phyloP scores from a whole-genome alignment of 2,329 filamentous ascomycete genomes.

The Endothia cerciana region DNA sequence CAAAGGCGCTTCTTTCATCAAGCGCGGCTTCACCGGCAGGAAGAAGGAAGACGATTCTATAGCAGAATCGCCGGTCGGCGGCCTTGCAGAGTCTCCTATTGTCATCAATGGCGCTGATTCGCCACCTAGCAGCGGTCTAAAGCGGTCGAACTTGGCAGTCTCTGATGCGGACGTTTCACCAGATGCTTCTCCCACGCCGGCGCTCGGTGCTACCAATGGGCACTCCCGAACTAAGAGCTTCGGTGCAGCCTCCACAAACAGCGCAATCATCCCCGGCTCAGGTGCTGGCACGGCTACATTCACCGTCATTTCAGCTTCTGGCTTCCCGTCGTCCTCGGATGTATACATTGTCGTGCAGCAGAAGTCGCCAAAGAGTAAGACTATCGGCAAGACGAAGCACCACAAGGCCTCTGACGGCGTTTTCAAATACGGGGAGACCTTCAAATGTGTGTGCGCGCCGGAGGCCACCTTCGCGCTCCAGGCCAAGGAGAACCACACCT shows the following conservation, averaged over 20 bases:
- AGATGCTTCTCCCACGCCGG: slow-evolving; percentile 40
- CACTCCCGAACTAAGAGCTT: slow-evolving; percentile 62
- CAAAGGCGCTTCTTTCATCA: slow-evolving; percentile 89
- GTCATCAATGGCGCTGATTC: slow-evolving; percentile 48
- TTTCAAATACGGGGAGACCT: slow-evolving; percentile 76
- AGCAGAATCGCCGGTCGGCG: slow-evolving; percentile 15
- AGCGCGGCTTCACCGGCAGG: slow-evolving; percentile 77
- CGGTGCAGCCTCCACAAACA: slow-evolving; percentile 69
- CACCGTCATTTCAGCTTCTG: slow-evolving; percentile 76
- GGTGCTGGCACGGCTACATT: slow-evolving; percentile 79
- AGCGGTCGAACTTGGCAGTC: slow-evolving; percentile 45
- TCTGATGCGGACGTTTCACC: slow-evolving; percentile 38
- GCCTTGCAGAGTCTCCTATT: slow-evolving; percentile 35
- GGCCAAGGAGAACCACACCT: slow-evolving; percentile 83
- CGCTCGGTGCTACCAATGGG: slow-evolving; percentile 36
- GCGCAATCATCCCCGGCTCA: slow-evolving; percentile 60
- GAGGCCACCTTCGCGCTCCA: slow-evolving; percentile 86
- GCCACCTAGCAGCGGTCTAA: slow-evolving; percentile 41
- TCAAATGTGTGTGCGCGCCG: slow-evolving; percentile 76
- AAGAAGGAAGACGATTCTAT: slow-evolving; percentile 62
- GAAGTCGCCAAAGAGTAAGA: slow-evolving; percentile 70
- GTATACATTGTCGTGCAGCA: slow-evolving; percentile 77
- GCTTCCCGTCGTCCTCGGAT: slow-evolving; percentile 76
- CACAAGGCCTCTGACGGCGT: slow-evolving; percentile 72
- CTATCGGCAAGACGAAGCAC: slow-evolving; percentile 90